Conservation (phyloP, 2,329 filamentous ascomycete species). For the Fusarium setosum region DNA sequence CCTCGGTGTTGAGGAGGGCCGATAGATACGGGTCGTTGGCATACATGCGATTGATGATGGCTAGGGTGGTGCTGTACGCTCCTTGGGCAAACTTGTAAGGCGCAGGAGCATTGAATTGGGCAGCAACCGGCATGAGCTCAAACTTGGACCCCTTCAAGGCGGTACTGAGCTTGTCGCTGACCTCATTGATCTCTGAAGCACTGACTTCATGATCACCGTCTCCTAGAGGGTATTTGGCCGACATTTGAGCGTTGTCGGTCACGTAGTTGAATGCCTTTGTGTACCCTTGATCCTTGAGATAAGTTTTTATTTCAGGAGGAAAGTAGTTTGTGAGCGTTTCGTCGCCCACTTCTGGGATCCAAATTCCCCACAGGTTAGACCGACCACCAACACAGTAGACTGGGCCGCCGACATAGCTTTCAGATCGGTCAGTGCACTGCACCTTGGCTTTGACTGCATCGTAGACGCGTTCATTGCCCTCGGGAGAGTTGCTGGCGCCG, state of each 20-base stretch:
- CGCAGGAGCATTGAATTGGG: slow-evolving; percentile 27
- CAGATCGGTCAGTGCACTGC: slow-evolving; percentile 21
- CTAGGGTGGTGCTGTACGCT: slow-evolving; percentile 27
- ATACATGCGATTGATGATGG: slow-evolving; percentile 34
- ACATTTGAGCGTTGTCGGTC: slow-evolving; percentile 14
- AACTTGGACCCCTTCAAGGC: not conserved
- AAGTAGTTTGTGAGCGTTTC: slow-evolving; percentile 14
- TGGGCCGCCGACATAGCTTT: slow-evolving; percentile 28
- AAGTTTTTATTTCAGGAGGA: not conserved
- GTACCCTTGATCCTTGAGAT: slow-evolving; percentile 6
- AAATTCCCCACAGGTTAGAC: slow-evolving; percentile 31
- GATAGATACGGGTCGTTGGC: slow-evolving; percentile 30
- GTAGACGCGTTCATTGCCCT: slow-evolving; percentile 30
- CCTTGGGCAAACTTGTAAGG: slow-evolving; percentile 31
- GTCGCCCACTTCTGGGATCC: slow-evolving; percentile 20
- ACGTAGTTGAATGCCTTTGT: not conserved
- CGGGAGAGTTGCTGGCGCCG: slow-evolving; percentile 31
- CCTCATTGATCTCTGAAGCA: not conserved
- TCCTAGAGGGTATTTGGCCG: slow-evolving; percentile 14
- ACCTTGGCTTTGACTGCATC: slow-evolving; percentile 34
- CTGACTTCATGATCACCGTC: slow-evolving; percentile 14
- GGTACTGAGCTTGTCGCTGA: slow-evolving; percentile 4
- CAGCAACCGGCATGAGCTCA: slow-evolving; percentile 26
- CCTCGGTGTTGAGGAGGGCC: slow-evolving; percentile 26
- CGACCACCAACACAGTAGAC: slow-evolving; percentile 31